Conservation (phyloP, 768 basidiomycete species). For the Kwoniella heveanensis region DNA sequence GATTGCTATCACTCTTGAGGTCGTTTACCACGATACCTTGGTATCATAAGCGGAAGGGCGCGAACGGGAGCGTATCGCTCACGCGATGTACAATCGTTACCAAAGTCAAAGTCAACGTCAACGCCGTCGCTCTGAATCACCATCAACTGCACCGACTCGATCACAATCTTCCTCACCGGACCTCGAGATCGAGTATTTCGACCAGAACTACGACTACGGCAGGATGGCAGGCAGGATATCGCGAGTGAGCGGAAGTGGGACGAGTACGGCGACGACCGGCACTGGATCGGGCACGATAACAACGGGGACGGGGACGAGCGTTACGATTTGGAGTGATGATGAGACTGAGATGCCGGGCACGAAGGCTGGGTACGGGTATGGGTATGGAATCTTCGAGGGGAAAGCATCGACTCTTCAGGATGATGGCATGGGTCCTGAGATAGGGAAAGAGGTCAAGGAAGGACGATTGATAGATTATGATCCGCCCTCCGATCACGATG, state of each 20-base stretch:
- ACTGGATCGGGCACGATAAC: neutral
- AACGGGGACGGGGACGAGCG: neutral
- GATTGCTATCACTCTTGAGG: too few relatives aligned
- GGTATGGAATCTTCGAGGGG: too few relatives aligned
- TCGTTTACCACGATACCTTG: too few relatives aligned
- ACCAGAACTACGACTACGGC: neutral
- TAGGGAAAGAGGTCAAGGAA: constrained; percentile 1
- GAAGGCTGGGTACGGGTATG: too few relatives aligned
- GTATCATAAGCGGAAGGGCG: too few relatives aligned
- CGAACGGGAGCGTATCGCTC: too few relatives aligned
- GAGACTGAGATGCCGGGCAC: neutral
- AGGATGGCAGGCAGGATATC: neutral
- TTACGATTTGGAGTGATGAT: constrained; percentile 1
- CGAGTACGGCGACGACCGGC: neutral
- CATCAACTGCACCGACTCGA: neutral
- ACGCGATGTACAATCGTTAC: neutral
- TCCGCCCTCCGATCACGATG: neutral
- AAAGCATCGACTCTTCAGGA: too few relatives aligned
- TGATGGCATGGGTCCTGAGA: too few relatives aligned
- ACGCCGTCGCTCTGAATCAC: neutral
- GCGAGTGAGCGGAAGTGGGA: neutral
- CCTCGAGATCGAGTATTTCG: too few relatives aligned
- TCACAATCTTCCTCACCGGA: neutral
- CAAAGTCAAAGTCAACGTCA: neutral
- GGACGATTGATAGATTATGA: constrained; percentile 24